Conservation (phyloP, 805 yeast genomes). For the Starmerella potacharoeniae region DNA sequence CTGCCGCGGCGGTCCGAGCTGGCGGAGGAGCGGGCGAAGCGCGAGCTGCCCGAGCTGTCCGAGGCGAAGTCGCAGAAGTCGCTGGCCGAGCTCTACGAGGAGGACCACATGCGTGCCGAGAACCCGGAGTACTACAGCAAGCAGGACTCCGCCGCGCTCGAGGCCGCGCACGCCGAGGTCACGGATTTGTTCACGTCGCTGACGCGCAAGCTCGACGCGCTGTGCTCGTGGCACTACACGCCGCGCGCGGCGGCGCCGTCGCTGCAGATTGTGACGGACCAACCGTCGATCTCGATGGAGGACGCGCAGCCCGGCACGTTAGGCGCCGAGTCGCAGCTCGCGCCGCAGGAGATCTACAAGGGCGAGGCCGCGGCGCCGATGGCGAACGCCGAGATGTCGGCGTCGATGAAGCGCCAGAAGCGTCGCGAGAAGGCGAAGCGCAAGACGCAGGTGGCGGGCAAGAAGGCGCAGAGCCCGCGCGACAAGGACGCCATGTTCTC, state of each 20-base stretch:
- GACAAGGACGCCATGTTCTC: slow-evolving; percentile 39
- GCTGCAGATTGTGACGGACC: slow-evolving; percentile 69
- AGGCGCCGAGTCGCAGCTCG: slow-evolving; percentile 61
- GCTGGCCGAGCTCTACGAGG: slow-evolving; percentile 85
- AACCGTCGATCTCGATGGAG: slow-evolving; percentile 80
- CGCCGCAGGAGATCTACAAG: slow-evolving; percentile 88
- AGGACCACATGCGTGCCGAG: slow-evolving; percentile 43
- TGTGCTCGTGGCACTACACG: slow-evolving; percentile 87
- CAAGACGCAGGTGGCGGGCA: slow-evolving; percentile 23
- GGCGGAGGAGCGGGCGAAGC: slow-evolving; percentile 26
- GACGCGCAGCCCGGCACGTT: slow-evolving; percentile 89
- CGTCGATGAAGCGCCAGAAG: slow-evolving; percentile 44
- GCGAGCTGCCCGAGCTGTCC: slow-evolving; percentile 49
- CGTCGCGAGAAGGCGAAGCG: slow-evolving; percentile 65
- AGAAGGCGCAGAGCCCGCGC: slow-evolving; percentile 26
- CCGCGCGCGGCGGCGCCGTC: slow-evolving; percentile 80
- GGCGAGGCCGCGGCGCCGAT: slow-evolving; percentile 23
- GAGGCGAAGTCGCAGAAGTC: slow-evolving; percentile 80
- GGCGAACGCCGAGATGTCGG: slow-evolving; percentile 18
- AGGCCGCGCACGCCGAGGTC: slow-evolving; percentile 69
- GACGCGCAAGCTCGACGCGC: slow-evolving; percentile 66
- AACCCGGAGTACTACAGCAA: slow-evolving; percentile 35
- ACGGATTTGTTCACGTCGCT: slow-evolving; percentile 49
- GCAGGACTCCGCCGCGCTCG: slow-evolving; percentile 50
- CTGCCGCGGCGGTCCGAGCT: slow-evolving; percentile 49